These are phyloP conservation scores for Pythium myriotylum DNA, from an alignment of 352 stramenopile genomes.

Conservation along the genomic window DNA sequence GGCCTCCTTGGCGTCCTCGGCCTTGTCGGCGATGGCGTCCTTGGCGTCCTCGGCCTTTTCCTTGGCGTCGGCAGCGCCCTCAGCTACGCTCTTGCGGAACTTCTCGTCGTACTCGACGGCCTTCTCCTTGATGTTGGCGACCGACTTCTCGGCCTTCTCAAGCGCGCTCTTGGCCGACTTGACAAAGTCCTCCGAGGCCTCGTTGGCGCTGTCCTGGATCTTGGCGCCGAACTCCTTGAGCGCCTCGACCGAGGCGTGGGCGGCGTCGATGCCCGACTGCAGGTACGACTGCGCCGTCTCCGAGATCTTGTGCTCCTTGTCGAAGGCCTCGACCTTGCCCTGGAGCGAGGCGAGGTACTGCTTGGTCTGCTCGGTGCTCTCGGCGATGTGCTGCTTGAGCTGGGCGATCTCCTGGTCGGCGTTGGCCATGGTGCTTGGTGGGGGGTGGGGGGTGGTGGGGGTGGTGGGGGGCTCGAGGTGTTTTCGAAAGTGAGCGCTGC, in stretches of 20 bases:
- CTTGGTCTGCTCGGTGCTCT: slow-evolving; percentile 75
- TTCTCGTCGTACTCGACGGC: slow-evolving; percentile 61
- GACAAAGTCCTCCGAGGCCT: slow-evolving; percentile 46
- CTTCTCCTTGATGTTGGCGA: slow-evolving; percentile 49
- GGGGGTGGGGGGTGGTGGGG: background rate
- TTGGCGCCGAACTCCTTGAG: slow-evolving; percentile 57
- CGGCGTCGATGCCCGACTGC: slow-evolving; percentile 59
- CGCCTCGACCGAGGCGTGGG: slow-evolving; percentile 68
- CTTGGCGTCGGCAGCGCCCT: slow-evolving; percentile 46
- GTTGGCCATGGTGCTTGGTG: slow-evolving; percentile 54
- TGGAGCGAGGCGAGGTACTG: slow-evolving; percentile 56
- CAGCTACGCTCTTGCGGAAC: slow-evolving; percentile 25
- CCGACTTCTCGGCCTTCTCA: slow-evolving; percentile 27
- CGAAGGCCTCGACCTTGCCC: slow-evolving; percentile 45
- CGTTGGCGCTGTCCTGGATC: slow-evolving; percentile 57
- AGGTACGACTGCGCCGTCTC: slow-evolving; percentile 72
- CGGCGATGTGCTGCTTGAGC: slow-evolving; percentile 69
- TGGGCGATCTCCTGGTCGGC: slow-evolving; percentile 50
- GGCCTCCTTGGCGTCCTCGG: slow-evolving; percentile 52
- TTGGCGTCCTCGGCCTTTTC: slow-evolving; percentile 52
- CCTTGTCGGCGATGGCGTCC: slow-evolving; percentile 36
- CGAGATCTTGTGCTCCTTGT: slow-evolving; percentile 65
- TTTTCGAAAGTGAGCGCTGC: slow-evolving; percentile 18
- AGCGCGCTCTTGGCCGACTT: slow-evolving; percentile 57
- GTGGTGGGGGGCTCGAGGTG: slow-evolving; percentile 2